These are phyloP conservation scores for Lumnitzera racemosa DNA, from an alignment of 345 rosid species.

Conservation along the genomic window DNA sequence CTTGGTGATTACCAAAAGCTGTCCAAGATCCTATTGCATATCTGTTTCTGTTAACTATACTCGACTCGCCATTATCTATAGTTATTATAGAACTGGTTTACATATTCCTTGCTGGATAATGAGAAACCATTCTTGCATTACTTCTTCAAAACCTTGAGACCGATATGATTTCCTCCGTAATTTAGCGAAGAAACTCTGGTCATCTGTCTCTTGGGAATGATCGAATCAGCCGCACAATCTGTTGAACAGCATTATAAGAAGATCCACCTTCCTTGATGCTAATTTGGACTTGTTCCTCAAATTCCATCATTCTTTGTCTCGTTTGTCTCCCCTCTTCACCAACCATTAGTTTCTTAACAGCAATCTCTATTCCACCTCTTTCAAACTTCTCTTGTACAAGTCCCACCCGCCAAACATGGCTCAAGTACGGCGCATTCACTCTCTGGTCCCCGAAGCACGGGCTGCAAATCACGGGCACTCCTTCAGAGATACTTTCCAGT, in stretches of 20 bases:
- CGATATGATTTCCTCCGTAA: too few relatives aligned
- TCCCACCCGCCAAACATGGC: constrained; percentile 24
- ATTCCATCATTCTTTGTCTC: constrained; percentile 8
- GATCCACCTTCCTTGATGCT: constrained; percentile 14
- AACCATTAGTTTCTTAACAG: constrained; percentile 14
- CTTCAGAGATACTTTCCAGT: constrained; percentile 28
- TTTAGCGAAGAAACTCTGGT: too few relatives aligned
- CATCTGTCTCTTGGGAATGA: too few relatives aligned
- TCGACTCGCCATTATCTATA: too few relatives aligned
- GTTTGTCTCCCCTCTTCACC: constrained; percentile 20
- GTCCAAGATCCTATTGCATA: too few relatives aligned
- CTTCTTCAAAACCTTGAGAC: too few relatives aligned
- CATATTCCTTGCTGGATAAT: too few relatives aligned
- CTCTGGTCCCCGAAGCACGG: constrained; percentile 30
- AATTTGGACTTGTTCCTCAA: constrained; percentile 12
- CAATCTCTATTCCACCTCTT: constrained; percentile 14
- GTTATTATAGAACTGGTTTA: too few relatives aligned
- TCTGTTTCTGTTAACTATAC: too few relatives aligned
- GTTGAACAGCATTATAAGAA: constrained; percentile 10
- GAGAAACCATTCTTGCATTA: too few relatives aligned
- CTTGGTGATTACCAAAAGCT: too few relatives aligned
- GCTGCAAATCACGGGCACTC: constrained; percentile 32
- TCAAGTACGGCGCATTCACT: constrained; percentile 19
- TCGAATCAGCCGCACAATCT: background rate
- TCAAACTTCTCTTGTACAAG: constrained; percentile 14